These are phyloP conservation scores for Cicer arietinum DNA, from an alignment of 306 rosid species.

Conservation along the genomic window DNA sequence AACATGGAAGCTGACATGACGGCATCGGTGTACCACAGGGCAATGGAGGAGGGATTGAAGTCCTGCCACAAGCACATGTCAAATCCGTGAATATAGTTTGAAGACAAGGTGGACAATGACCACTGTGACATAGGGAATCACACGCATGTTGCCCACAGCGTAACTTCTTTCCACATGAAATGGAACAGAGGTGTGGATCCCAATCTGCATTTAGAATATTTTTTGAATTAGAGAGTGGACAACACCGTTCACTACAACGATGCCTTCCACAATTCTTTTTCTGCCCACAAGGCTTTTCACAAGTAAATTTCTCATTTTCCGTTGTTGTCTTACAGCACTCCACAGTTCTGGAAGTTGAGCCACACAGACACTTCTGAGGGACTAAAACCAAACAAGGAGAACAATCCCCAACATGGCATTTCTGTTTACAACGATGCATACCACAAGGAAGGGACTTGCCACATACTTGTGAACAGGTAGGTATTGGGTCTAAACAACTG, in stretches of 20 bases:
- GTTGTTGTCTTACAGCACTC: constrained; percentile 70
- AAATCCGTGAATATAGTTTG: constrained; percentile 85
- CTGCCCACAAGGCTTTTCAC: constrained; percentile 82
- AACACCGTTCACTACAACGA: constrained; percentile 86
- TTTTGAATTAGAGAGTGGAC: constrained; percentile 70
- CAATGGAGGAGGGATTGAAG: constrained; percentile 88
- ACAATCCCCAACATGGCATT: constrained; percentile 81
- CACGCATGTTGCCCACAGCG: constrained; percentile 91
- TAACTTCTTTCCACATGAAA: constrained; percentile 78
- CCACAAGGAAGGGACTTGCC: constrained; percentile 70
- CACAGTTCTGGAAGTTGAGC: constrained; percentile 70
- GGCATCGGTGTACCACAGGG: constrained; percentile 88
- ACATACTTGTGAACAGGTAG: constrained; percentile 75
- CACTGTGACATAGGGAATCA: constrained; percentile 82
- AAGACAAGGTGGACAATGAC: constrained; percentile 94
- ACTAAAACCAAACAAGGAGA: constrained; percentile 74
- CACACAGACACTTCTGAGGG: constrained; percentile 79
- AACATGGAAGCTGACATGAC: constrained; percentile 85
- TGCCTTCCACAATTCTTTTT: constrained; percentile 96
- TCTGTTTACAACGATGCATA: constrained; percentile 65
- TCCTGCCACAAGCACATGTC: constrained; percentile 81
- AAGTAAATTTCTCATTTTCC: constrained; percentile 62
- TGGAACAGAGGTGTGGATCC: constrained; percentile 87
- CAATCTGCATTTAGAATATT: constrained; percentile 57
- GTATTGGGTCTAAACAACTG: constrained; percentile 84